These are phyloP conservation scores for Penicillium taxi DNA, from an alignment of 495 filamentous ascomycete genomes.

Conservation along the genomic window DNA sequence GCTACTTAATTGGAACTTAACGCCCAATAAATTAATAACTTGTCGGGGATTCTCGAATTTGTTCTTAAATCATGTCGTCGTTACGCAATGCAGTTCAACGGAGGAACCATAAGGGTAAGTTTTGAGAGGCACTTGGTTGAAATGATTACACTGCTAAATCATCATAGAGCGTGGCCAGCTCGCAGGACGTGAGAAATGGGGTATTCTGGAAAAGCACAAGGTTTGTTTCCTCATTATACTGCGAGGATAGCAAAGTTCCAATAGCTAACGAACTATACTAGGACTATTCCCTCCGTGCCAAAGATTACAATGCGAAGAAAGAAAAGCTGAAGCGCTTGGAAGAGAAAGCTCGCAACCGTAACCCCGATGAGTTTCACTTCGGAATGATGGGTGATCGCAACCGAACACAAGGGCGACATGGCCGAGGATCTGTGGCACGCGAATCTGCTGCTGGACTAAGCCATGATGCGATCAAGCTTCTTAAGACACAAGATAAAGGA, in stretches of 20 bases:
- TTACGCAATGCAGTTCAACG: slow-evolving; percentile 72
- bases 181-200: slow-evolving; percentile 69
- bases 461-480: slow-evolving; percentile 66
- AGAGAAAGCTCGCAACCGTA: slow-evolving; percentile 75
- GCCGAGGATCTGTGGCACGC: slow-evolving; percentile 35
- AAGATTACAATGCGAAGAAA: slow-evolving; percentile 83
- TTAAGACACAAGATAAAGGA: slow-evolving; percentile 93
- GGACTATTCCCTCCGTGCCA: slow-evolving; percentile 88
- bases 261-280: slow-evolving; percentile 26
- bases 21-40: not conserved
- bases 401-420: slow-evolving; percentile 51
- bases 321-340: slow-evolving; percentile 66
- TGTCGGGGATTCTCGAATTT: not conserved
- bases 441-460: slow-evolving; percentile 40
- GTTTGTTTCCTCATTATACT: slow-evolving; percentile 25
- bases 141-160: too few relatives aligned
- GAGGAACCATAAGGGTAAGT: slow-evolving; percentile 68
- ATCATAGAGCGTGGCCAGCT: slow-evolving; percentile 92
- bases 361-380: slow-evolving; percentile 95
- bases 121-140: too few relatives aligned
- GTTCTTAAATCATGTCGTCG: slow-evolving; percentile 54
- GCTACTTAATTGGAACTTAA: slow-evolving; percentile 2
- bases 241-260: not conserved
- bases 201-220: slow-evolving; percentile 85
- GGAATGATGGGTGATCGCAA: slow-evolving; percentile 63